Evolutionary conservation across 352 stramenopile species (phyloP), one percentile per base, ranked within the genome.

Genomic region (Globisporangium alternatum): DNA sequence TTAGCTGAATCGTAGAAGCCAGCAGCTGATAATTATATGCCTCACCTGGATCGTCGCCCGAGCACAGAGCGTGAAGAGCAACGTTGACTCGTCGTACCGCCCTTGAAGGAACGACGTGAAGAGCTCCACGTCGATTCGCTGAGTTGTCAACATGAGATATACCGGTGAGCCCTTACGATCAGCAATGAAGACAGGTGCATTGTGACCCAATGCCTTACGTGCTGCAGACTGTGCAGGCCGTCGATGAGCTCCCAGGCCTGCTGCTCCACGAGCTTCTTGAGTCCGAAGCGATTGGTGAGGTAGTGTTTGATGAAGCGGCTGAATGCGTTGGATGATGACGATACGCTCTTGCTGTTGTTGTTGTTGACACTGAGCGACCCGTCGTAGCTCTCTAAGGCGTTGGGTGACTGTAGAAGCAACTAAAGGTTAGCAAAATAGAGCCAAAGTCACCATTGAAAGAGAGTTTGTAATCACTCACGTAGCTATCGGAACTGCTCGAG

Each of bases 281-380:
- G 74, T 0, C 83, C 83, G 53, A 90, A 91, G 10, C 77, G 78
- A 21, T 81, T 90, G 28, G 77, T 86, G 53, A 93, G 69, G 69
- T 88, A 87, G 28, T 83, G 61, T 5, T 68, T 71, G 39, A 91
- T 74, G 49, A 85, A 87, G 25, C 49, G 60, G 33, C 69, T 66
- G 48, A 91, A 86, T 25, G 33, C 35, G 33, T 70, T 68, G 10
- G 31, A 35, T 39, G 31, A 35, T 22, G 25, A 37, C 8, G 47
- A 17, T 3, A 12, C 51, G 9, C 13, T 56, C 12, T 25, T 44
- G 48, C 28, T 70, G 48, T 12, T 13, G 22, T 47, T 57, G 25
- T 9, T 48, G 31, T 12, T 49, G 17, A 22, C 53, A 10, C 17
- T n/a, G 43, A 30, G 51, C 1, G 33, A 8, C 25, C 28, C n/a